These are phyloP conservation scores for Ceratobasidium sp. DNA, from an alignment of 1,284 basidiomycete species.

Conservation along the genomic window DNA sequence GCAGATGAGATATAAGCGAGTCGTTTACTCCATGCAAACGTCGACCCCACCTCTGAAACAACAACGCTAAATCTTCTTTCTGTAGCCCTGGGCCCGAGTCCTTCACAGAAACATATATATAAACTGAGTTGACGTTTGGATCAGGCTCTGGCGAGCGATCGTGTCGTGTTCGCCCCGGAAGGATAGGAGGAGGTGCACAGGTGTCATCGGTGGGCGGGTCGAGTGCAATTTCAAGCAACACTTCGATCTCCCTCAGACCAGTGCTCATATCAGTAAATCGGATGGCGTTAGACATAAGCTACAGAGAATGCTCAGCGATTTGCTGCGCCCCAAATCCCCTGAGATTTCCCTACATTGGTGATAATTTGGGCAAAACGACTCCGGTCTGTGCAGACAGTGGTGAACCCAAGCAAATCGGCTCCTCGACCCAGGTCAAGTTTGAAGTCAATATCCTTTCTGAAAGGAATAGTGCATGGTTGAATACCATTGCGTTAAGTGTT, in stretches of 20 bases:
- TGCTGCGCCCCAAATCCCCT: constrained; percentile 43
- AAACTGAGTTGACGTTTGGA: constrained; percentile 42
- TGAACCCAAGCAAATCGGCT: constrained; percentile 47
- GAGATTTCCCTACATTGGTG: constrained; percentile 48
- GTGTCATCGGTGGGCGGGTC: constrained; percentile 45
- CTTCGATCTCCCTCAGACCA: constrained; percentile 48
- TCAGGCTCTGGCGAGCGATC: constrained; percentile 21
- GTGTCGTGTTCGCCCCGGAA: not conserved
- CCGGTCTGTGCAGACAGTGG: constrained; percentile 49
- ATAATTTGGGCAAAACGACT: constrained; percentile 51
- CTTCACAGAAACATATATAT: constrained; percentile 51
- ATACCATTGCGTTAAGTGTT: not conserved
- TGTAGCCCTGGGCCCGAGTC: constrained; percentile 53
- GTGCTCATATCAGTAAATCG: constrained; percentile 48
- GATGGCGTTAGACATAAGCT: constrained; percentile 45
- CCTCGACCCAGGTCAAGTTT: constrained; percentile 49
- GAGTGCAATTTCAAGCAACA: constrained; percentile 50
- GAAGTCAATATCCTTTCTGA: constrained; percentile 51
- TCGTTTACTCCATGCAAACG: not conserved
- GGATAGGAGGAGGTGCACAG: constrained; percentile 25
- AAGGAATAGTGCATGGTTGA: not conserved
- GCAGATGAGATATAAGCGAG: constrained; percentile 1
- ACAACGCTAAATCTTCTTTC: constrained; percentile 50
- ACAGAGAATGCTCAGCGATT: not conserved
- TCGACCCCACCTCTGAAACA: constrained; percentile 49